Conservation (phyloP, 306 rosid genomes). For the Potentilla sterilis region DNA sequence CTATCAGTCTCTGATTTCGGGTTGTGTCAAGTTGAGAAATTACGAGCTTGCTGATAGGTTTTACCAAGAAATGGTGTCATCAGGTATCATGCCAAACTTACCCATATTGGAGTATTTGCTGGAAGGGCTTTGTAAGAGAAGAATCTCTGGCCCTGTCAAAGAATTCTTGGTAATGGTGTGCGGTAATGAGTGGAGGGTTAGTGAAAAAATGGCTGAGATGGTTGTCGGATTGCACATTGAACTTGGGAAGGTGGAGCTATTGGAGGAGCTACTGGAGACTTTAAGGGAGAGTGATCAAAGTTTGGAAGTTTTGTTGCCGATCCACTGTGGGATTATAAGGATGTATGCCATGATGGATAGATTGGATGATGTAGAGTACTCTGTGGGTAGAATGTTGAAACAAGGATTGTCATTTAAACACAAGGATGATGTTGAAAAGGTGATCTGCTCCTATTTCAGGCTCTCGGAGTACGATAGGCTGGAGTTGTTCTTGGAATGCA, state of each 20-base stretch:
- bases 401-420: constrained; percentile 42
- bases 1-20: constrained; percentile 49
- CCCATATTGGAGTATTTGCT: constrained; percentile 47
- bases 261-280: constrained; percentile 47
- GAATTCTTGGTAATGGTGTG: constrained; percentile 40
- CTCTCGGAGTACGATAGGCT: constrained; percentile 49
- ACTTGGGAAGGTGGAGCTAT: constrained; percentile 35
- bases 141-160: constrained; percentile 30
- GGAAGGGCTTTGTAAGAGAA: constrained; percentile 51
- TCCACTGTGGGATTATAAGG: constrained; percentile 48
- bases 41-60: constrained; percentile 39
- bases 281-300: constrained; percentile 13
- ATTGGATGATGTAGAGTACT: constrained; percentile 50
- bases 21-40: constrained; percentile 43
- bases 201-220: constrained; percentile 38
- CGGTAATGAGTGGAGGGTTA: constrained; percentile 40
- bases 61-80: constrained; percentile 44
- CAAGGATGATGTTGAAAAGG: constrained; percentile 49
- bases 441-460: constrained; percentile 56
- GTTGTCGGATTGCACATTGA: constrained; percentile 39
- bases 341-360: constrained; percentile 46
- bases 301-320: constrained; percentile 26
- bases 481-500: constrained; percentile 51
- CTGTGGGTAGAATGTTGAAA: constrained; percentile 62
- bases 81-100: constrained; percentile 45